These are phyloP conservation scores for Acacia acuminata DNA, from an alignment of 306 rosid species.

Conservation along the genomic window DNA sequence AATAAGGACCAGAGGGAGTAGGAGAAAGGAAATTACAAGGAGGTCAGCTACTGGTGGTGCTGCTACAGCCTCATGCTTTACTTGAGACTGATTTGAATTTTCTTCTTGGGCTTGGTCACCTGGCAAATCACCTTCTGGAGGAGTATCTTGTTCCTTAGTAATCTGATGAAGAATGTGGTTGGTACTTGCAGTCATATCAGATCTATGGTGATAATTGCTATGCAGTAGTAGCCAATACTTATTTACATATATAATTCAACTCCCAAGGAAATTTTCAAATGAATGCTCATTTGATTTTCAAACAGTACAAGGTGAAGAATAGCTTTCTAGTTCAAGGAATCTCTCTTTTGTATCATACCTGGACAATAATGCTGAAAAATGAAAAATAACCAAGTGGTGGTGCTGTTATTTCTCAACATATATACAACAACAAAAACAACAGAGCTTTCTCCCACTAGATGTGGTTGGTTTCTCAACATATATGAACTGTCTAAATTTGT, in stretches of 20 bases:
- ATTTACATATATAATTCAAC: background rate
- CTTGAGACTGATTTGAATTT: background rate
- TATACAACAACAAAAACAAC: too few species aligned
- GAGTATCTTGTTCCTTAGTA: background rate
- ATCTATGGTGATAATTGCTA: background rate
- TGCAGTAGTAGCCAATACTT: background rate
- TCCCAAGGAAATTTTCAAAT: background rate
- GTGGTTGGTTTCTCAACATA: background rate
- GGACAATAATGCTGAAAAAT: background rate
- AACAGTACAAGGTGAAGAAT: background rate
- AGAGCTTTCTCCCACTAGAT: too few species aligned
- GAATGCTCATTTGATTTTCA: background rate
- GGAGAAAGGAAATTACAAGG: constrained; percentile 29
- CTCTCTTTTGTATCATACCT: background rate
- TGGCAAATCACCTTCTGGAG: constrained; percentile 8
- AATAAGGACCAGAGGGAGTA: too few species aligned
- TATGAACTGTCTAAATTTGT: background rate
- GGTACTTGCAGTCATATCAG: background rate
- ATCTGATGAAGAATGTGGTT: constrained; percentile 29
- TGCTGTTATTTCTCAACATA: background rate
- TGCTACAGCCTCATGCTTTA: constrained; percentile 18
- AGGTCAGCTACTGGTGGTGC: constrained; percentile 44
- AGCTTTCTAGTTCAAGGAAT: background rate
- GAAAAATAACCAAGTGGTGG: background rate
- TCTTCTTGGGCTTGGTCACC: background rate